Evolutionary conservation across 108 stramenopile species (phyloP).

Genomic region (Aurantiochytrium sp.): DNA sequence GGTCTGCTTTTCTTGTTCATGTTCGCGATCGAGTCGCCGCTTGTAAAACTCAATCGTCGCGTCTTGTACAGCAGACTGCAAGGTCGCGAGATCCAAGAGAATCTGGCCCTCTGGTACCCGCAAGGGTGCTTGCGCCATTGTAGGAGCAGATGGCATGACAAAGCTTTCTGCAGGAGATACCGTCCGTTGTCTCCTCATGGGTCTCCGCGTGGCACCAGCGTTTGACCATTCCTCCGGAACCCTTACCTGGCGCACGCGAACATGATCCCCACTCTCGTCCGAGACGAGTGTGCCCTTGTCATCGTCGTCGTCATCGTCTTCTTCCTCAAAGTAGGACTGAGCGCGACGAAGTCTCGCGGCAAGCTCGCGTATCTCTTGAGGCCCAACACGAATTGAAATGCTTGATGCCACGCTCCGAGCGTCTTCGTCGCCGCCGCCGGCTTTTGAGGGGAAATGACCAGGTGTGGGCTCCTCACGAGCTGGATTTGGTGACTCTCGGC

Average conservation of each 20-base stretch:
- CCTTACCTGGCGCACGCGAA: no score
- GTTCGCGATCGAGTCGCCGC: neutral
- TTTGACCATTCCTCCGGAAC: no score
- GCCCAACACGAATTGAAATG: neutral
- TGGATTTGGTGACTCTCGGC: neutral
- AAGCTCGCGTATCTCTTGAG: neutral
- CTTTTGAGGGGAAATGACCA: neutral
- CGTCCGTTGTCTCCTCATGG: neutral
- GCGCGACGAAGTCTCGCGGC: neutral
- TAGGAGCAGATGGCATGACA: neutral
- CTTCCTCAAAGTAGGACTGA: neutral
- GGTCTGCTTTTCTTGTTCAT: neutral
- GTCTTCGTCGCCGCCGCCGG: neutral
- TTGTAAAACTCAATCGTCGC: conserved; percentile 8
- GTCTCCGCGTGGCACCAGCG: neutral
- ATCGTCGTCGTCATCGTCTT: neutral
- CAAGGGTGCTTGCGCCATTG: neutral
- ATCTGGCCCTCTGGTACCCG: neutral
- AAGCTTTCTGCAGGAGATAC: neutral
- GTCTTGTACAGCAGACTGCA: neutral
- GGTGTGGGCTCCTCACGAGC: neutral
- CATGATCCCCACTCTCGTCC: no score
- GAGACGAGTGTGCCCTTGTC: no score
- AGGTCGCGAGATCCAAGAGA: neutral
- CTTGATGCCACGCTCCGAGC: neutral